These are phyloP conservation scores for Cucumis melo DNA, from an alignment of 306 rosid species.

Conservation along the genomic window DNA sequence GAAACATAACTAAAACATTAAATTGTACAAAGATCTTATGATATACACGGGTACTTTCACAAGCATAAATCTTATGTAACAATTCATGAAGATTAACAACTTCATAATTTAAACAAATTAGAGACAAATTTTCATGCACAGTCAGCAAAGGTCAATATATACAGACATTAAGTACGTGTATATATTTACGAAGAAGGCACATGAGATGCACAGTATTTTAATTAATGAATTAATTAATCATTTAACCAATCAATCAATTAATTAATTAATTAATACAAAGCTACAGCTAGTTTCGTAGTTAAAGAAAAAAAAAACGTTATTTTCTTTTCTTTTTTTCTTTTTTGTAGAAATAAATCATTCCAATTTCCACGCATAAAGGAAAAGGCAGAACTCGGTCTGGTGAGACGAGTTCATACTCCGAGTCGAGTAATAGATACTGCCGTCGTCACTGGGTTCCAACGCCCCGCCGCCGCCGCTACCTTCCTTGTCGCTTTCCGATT, in stretches of 20 bases:
- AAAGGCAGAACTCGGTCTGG: neutral
- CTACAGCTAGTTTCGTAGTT: neutral
- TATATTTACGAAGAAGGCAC: neutral
- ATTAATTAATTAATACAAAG: neutral
- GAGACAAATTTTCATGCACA: neutral
- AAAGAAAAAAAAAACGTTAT: neutral
- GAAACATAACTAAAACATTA: too few species aligned
- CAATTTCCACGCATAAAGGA: slow-evolving; percentile 8
- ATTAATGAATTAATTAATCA: neutral
- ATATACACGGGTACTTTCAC: too few species aligned
- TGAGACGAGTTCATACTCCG: slow-evolving; percentile 1
- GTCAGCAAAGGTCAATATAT: neutral
- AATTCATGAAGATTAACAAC: neutral
- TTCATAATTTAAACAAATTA: neutral
- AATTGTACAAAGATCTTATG: neutral
- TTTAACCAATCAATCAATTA: neutral
- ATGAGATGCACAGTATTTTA: neutral
- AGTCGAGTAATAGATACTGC: slow-evolving; percentile 4
- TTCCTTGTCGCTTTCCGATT: slow-evolving; percentile 43
- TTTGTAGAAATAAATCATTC: neutral
- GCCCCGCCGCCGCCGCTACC: slow-evolving; percentile 2
- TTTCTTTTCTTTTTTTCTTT: neutral
- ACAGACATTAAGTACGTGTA: neutral
- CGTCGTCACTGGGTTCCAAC: neutral
- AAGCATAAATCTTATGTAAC: neutral